Conservation (phyloP, 2,329 filamentous ascomycete species). For the Penicillium sp. region DNA sequence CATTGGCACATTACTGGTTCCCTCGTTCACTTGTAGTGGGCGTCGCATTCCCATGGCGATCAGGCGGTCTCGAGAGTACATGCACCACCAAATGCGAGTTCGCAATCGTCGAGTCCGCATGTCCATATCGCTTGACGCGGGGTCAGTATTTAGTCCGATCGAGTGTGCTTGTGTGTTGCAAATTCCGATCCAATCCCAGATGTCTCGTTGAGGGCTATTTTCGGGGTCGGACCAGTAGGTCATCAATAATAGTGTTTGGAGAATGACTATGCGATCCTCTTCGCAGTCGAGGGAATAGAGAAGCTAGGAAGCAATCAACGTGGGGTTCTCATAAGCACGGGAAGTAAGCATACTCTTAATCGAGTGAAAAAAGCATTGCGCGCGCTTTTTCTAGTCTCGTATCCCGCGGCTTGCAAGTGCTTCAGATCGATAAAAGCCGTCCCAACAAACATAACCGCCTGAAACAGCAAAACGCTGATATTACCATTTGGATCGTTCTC, state of each 20-base stretch:
- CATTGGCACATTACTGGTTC: slow-evolving; percentile 91
- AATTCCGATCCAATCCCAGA: slow-evolving; percentile 93
- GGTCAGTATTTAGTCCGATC: slow-evolving; percentile 80
- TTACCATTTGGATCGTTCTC: slow-evolving; percentile 66
- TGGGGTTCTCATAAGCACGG: background rate
- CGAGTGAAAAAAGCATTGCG: slow-evolving; percentile 81
- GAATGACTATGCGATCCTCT: slow-evolving; percentile 75
- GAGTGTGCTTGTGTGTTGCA: slow-evolving; percentile 84
- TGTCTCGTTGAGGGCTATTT: slow-evolving; percentile 81
- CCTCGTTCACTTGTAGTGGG: slow-evolving; percentile 82
- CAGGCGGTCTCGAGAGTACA: slow-evolving; percentile 85
- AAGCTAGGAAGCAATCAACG: slow-evolving; percentile 49
- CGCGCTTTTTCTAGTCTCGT: slow-evolving; percentile 70
- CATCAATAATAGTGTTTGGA: slow-evolving; percentile 81
- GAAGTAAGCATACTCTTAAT: slow-evolving; percentile 60
- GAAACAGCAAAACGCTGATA: slow-evolving; percentile 79
- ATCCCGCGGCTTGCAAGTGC: slow-evolving; percentile 70
- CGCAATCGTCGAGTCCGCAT: slow-evolving; percentile 68
- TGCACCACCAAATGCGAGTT: slow-evolving; percentile 92
- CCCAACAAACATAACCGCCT: slow-evolving; percentile 89
- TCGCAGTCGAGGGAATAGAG: slow-evolving; percentile 92
- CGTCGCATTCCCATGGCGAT: slow-evolving; percentile 86
- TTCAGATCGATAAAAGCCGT: slow-evolving; percentile 79
- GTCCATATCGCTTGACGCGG: slow-evolving; percentile 60
- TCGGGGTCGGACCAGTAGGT: slow-evolving; percentile 94